Conservation (phyloP, 1,284 basidiomycete species). For the Trametes hirsuta region DNA sequence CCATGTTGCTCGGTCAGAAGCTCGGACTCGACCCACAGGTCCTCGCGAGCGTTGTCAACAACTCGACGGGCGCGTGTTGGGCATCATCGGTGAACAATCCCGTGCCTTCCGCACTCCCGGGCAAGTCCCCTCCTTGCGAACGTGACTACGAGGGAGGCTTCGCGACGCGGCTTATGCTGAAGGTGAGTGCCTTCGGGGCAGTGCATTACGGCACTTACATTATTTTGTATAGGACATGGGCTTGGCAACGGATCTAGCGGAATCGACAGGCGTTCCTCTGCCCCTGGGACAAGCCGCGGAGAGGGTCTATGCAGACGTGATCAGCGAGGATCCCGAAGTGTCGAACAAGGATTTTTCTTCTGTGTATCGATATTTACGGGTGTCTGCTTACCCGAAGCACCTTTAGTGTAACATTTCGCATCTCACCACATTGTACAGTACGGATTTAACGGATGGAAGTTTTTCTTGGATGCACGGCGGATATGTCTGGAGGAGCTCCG, state of each 20-base stretch:
- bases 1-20: constrained; percentile 82
- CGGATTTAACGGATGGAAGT: neutral
- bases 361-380: constrained; percentile 67
- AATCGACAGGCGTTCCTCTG: constrained; percentile 51
- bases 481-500: neutral
- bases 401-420: neutral
- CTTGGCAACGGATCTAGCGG: constrained; percentile 68
- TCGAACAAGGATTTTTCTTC: constrained; percentile 79
- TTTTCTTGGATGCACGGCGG: neutral
- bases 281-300: constrained; percentile 69
- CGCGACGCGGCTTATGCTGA: constrained; percentile 83
- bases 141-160: constrained; percentile 85
- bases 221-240: constrained; percentile 68
- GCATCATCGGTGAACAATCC: constrained; percentile 87
- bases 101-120: constrained; percentile 73
- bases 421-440: constrained; percentile 4
- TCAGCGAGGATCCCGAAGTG: constrained; percentile 58
- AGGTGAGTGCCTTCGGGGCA: constrained; percentile 47
- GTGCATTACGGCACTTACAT: constrained; percentile 3
- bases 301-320: constrained; percentile 58
- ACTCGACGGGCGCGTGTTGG: constrained; percentile 85
- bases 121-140: constrained; percentile 80
- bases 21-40: constrained; percentile 77
- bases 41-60: constrained; percentile 82
- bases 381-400: constrained; percentile 22